Evolutionary conservation across 257 asterid species (phyloP), one percentile per base, ranked within the genome.

Genomic region (Avicennia marina): DNA sequence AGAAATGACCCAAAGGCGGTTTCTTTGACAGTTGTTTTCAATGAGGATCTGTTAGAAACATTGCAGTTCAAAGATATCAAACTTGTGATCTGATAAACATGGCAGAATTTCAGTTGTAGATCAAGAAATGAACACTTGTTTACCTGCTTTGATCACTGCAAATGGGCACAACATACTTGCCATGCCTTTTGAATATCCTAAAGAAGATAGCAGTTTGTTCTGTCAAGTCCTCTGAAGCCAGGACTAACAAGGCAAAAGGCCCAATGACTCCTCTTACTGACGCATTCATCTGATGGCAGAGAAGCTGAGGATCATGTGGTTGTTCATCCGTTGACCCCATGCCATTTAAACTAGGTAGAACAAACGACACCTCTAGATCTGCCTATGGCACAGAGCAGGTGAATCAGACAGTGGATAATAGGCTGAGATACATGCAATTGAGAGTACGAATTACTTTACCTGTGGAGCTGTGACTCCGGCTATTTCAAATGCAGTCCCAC

Each of bases 71-170:
- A 7, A 22, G 11, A 51, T 3, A 31, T 27, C 12, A 2, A 32
- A 12, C 9, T 21, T 27, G n/a, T 21, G 21, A 32, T 8, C 1
- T 16, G 2, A 52, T 29, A 42, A 53, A 41, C 22, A 0, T 12
- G 36, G n/a, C 18, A 12, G 20, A 4, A 18, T 9, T 12, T 16
- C 34, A 4, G 18, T 18, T 38, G 0, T 13, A 45, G 31, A 34
- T 21, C 15, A 11, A 21, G 44, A 45, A 16, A 51, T 11, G 7
- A 17, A 7, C 22, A 26, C 3, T 48, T 24, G 8, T 13, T 4
- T 58, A 75, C 89, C 81, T 78, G 77, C 77, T 73, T 58, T 75
- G 89, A 55, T 81, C 86, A 54, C 72, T 70, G 41, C 86, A 76
- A 80, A 81, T 75, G 46, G 78, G 75, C 56, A 72, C 83, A 12